Evolutionary conservation across 495 filamentous ascomycete genomes (phyloP), one percentile per base, ranked within the genome.

Genomic region (Schizothecium vesticola): DNA sequence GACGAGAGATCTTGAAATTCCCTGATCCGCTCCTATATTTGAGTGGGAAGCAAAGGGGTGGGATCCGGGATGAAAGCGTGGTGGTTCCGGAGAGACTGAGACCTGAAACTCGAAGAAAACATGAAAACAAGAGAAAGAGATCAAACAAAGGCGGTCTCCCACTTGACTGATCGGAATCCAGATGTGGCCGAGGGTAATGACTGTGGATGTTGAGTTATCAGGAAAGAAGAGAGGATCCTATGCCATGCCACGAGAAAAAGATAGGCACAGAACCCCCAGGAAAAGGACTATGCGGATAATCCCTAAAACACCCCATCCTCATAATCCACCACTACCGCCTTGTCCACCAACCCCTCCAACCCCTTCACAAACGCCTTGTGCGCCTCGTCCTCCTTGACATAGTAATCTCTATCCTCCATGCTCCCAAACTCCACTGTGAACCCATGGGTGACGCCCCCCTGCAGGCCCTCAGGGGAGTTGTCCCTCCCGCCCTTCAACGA

Each of bases 391-490:
- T 80, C 62, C 16, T 77, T 65, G 25, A 84, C 66, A 69, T 88
- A 89, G 72, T 85, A 89, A n/a, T 85, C 73, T 21, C 85, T 77
- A 68, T 90, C 87, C 65, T 83, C 82, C 11, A 74, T 70, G 29
- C 75, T 86, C 19, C 82, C 84, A 68, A 92, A 91, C 69, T 89
- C 84, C 12, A 84, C 74, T 0, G 90, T 80, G 67, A 91, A 91
- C 1, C 75, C 86, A 71, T 93, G 87, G 3, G 84, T 84, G 56
- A 85, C 80, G 0, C 80, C 85, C n/a, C 76, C 90, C 76, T 89
- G 85, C 13, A 83, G 75, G 6, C 86, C 89, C 76, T 92, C 90
- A 0, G 78, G 77, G 1, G 87, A 91, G 72, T 88, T 90, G 69
- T 92, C 86, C 62, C 73, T 76, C 0, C 91, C 90, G 3, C 87